Evolutionary conservation across 2,329 filamentous ascomycete species (phyloP), one percentile per base, ranked within the genome.

Genomic region (Colletotrichum noveboracense): DNA sequence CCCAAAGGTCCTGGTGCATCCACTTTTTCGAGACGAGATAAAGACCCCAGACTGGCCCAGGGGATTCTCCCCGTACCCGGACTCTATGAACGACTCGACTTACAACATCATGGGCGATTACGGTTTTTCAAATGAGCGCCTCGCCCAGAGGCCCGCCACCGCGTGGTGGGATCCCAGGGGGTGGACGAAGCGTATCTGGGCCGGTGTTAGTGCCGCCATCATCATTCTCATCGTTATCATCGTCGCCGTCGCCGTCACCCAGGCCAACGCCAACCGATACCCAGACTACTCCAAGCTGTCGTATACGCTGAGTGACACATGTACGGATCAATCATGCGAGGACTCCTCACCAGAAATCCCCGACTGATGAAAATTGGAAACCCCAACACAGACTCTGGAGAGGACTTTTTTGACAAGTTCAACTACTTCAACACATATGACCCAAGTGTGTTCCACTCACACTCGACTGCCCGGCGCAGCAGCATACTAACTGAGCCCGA

Each of bases 181-280:
- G 62, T 93, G 91, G 91, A 83, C 87, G 55, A 88, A 88, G 80
- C 88, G 86, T 74, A 85, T 84, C 13, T 92, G 89, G 88, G 80
- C 86, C 26, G 82, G 86, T 38, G 79, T 89, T 7, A 86, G 78
- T 5, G 80, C 84, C 2, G 82, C 83, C 28, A 76, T 87, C 38
- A 78, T 88, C 10, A 80, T 93, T 16, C 79, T 90, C 55, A 83
- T 91, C 10, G 82, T 87, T 43, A 83, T 91, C 60, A 85, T 89
- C 9, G 85, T 89, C 13, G 84, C 86, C 6, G 86, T 89, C 7
- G 84, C 83, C 28, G 86, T 89, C 24, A 83, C 85, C 5, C 80
- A 84, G 48, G 79, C 80, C 13, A 84, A 83, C 73, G 83, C 82
- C 70, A 85, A 86, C 72, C 81, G 82, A 10, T 91, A 91, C 77